phyloP scores from a whole-genome alignment of 2,329 filamentous ascomycete species.

The Pseudogymnoascus sp. region DNA sequence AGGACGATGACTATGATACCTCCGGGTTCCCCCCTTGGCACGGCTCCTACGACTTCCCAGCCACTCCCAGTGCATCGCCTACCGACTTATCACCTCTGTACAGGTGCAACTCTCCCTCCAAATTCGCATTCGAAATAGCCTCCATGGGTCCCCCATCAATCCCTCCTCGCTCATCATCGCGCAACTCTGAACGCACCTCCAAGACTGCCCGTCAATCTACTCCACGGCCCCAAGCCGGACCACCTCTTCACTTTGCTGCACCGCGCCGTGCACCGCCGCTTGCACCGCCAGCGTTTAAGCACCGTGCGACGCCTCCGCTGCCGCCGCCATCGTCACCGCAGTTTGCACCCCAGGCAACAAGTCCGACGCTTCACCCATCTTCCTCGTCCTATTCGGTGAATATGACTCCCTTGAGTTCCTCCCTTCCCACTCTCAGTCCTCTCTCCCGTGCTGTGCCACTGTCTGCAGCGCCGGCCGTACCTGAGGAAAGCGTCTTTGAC shows the following conservation, averaged over 20 bases:
- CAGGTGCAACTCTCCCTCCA: neutral
- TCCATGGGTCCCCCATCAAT: neutral
- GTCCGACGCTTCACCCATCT: neutral
- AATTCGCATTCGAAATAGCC: neutral
- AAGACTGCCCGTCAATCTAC: neutral
- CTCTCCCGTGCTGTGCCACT: neutral
- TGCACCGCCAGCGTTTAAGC: neutral
- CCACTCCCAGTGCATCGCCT: neutral
- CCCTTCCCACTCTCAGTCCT: neutral
- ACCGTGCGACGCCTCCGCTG: neutral
- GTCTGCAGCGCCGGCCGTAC: neutral
- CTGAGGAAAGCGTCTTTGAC: neutral
- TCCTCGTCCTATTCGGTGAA: neutral
- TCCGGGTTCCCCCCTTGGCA: neutral
- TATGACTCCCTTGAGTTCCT: neutral
- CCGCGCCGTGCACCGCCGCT: neutral
- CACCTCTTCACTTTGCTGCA: neutral
- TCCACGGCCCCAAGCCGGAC: neutral
- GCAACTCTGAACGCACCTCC: neutral
- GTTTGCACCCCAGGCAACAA: neutral
- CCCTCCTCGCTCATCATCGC: neutral
- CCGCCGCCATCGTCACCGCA: neutral
- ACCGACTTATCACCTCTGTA: neutral
- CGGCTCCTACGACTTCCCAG: neutral
- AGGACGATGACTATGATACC: neutral